These are phyloP conservation scores for Dothideomycetes sp. DNA, from an alignment of 2,329 filamentous ascomycete species.

Conservation along the genomic window DNA sequence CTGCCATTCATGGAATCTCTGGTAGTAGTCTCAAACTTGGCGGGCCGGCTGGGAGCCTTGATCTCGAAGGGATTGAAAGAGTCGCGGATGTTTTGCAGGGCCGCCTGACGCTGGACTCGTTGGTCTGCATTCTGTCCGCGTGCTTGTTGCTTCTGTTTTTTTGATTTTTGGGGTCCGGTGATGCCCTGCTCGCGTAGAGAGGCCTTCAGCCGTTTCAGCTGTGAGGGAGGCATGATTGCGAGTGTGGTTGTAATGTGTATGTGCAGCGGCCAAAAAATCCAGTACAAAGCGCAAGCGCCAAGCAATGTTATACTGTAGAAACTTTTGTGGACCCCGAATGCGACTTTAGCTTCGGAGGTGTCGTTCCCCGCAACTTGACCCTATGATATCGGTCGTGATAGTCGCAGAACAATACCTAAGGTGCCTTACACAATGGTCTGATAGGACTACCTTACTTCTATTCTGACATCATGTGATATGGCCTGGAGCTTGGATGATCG, in stretches of 20 bases:
- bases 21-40: slow-evolving; percentile 77
- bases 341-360: too few species aligned
- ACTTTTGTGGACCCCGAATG: too few species aligned
- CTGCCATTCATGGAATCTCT: slow-evolving; percentile 24
- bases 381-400: too few species aligned
- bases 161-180: slow-evolving; percentile 82
- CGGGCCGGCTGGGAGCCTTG: slow-evolving; percentile 60
- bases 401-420: too few species aligned
- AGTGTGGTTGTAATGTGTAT: slow-evolving; percentile 11
- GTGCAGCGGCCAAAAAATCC: too few species aligned
- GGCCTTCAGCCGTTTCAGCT: slow-evolving; percentile 89
- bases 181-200: slow-evolving; percentile 84
- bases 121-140: slow-evolving; percentile 46
- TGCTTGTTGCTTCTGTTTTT: slow-evolving; percentile 79
- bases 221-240: slow-evolving; percentile 75
- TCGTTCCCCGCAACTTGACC: too few species aligned
- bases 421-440: too few species aligned
- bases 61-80: slow-evolving; percentile 98
- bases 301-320: too few species aligned
- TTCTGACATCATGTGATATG: slow-evolving; percentile 21
- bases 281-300: too few species aligned
- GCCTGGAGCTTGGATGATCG: slow-evolving; percentile 29
- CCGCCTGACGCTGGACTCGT: slow-evolving; percentile 63
- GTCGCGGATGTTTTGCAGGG: slow-evolving; percentile 78
- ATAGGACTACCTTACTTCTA: too few species aligned